Conservation (phyloP, 306 rosid species). For the Leucaena leucocephala region DNA sequence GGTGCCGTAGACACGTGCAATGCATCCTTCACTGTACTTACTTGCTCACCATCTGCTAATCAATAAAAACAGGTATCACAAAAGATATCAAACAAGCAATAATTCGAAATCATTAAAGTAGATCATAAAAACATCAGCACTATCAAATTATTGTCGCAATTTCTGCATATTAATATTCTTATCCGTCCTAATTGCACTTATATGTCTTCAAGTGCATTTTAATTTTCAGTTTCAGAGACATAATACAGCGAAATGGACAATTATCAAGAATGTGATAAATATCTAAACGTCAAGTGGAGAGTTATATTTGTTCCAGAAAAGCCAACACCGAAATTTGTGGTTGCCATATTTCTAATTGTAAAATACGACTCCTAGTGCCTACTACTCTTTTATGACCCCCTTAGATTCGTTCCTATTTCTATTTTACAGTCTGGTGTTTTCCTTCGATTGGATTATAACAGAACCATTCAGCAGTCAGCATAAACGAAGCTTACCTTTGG, state of each 20-base stretch:
- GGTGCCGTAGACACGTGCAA: conserved; percentile 79
- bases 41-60: conserved; percentile 60
- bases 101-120: neutral
- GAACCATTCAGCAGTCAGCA: neutral
- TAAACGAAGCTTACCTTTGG: conserved; percentile 52
- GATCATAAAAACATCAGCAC: conserved; percentile 1
- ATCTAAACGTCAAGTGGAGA: conserved; percentile 79
- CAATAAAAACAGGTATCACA: conserved; percentile 3
- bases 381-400: neutral
- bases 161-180: conserved; percentile 5
- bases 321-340: conserved; percentile 72
- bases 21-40: conserved; percentile 68
- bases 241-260: conserved; percentile 81
- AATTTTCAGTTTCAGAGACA: conserved; percentile 68
- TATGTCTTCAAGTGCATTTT: conserved; percentile 27
- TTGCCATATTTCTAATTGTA: conserved; percentile 83
- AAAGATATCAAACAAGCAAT: neutral
- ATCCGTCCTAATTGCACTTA: conserved; percentile 19
- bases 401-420: neutral
- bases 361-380: conserved; percentile 2
- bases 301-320: conserved; percentile 59
- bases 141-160: neutral
- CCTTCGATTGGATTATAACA: neutral
- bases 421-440: neutral
- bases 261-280: conserved; percentile 81